Conservation (phyloP, 108 stramenopile species). For the Fragilaria radians region DNA sequence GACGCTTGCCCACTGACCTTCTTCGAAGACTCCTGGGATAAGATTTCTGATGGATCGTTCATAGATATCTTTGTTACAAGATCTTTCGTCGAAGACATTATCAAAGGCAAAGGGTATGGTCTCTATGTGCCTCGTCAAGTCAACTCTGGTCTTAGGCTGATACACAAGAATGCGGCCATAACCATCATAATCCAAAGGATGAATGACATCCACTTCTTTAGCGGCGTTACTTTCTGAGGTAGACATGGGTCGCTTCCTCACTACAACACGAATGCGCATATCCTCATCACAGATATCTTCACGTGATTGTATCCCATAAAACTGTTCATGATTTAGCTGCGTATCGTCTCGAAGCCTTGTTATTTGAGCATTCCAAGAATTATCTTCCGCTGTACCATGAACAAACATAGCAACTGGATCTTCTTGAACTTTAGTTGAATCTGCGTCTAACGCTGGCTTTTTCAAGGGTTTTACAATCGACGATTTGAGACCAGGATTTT, state of each 20-base stretch:
- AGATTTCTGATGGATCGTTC: slow-evolving; percentile 67
- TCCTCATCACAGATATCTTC: slow-evolving; percentile 43
- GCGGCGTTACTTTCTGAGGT: slow-evolving; percentile 43
- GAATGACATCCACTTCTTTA: slow-evolving; percentile 78
- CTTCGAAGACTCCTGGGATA: slow-evolving; percentile 82
- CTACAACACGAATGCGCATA: slow-evolving; percentile 83
- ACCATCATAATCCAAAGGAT: slow-evolving; percentile 58
- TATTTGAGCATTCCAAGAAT: slow-evolving; percentile 64
- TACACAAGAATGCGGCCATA: slow-evolving; percentile 86
- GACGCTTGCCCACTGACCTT: slow-evolving; percentile 77
- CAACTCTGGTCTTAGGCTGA: slow-evolving; percentile 93
- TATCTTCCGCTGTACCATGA: slow-evolving; percentile 32
- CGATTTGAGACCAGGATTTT: neutral
- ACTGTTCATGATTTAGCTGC: slow-evolving; percentile 43
- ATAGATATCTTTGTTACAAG: slow-evolving; percentile 78
- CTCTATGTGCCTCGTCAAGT: slow-evolving; percentile 96
- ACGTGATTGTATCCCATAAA: slow-evolving; percentile 15
- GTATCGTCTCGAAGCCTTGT: slow-evolving; percentile 45
- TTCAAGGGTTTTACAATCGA: neutral
- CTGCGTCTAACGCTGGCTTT: neutral
- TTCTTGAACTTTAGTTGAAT: neutral
- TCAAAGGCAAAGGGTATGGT: slow-evolving; percentile 92
- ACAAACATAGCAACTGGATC: slow-evolving; percentile 19
- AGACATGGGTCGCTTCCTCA: slow-evolving; percentile 84
- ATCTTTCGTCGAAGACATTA: slow-evolving; percentile 82